Evolutionary conservation across 2,329 filamentous ascomycete genomes (phyloP), one percentile per base, ranked within the genome.

Genomic region (Truncatella angustata): DNA sequence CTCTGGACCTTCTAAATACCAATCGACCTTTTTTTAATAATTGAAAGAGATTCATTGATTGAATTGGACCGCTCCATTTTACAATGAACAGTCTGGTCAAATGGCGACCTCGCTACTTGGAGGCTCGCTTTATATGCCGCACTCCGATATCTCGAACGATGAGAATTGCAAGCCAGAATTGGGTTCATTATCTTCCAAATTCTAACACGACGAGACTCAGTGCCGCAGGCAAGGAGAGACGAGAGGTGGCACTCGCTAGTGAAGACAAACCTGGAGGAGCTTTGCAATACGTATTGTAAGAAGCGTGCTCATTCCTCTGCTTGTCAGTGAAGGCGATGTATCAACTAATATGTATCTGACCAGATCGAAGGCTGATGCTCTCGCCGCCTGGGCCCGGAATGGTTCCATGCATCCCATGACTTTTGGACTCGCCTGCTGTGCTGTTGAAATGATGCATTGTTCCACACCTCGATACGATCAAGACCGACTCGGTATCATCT

Each of bases 371-470:
- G 80, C 91, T 65, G 90, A 95, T 68, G 80, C 87, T 65, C 80
- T 94, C 57, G 76, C 87, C 71, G 93, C 92, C 76, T 95, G 90
- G 90, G 87, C 84, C 34, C 85, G 90, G 47, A 88, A 94, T 73
- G 84, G 86, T 50, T 95, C 90, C 14, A 78, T 94, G 49, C 95
- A 90, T 90, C 90, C 90, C 60, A 86, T 95, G 81, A 91, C 88
- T 46, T 95, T 95, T 69, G 90, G 87, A 48, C 86, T 94, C 45
- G 90, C 90, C 65, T 95, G 90, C 80, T 95, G 90, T 72, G 90
- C 88, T 71, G 75, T 95, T 67, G 90, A 95, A 70, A 95, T 95
- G 90, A 95, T 95, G 90, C 88, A 92, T 70, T 79, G 90, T 18
- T 94, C 90, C 28, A 91, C 89, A 55, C 90, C 90, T 12, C 87